Evolutionary conservation across 1,284 basidiomycete genomes (phyloP).

Genomic region (Apiotrichum veenhuisii): DNA sequence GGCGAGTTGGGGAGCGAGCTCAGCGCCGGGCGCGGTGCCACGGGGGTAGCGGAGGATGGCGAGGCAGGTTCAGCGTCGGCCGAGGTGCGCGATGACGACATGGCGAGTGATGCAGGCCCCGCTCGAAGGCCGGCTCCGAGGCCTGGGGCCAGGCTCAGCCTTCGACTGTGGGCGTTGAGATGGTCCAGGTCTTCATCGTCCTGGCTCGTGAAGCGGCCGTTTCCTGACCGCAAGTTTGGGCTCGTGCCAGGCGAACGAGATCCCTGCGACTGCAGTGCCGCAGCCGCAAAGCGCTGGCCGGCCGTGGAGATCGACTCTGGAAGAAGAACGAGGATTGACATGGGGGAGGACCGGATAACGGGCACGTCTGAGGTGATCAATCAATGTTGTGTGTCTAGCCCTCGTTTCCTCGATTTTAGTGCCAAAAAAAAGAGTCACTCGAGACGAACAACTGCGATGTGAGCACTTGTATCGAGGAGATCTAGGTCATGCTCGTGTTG

Average conservation of each 20-base stretch:
- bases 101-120: too few species aligned
- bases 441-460: too few species aligned
- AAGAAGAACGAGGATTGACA: slow-evolving; percentile 34
- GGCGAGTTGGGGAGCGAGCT: slow-evolving; percentile 2
- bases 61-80: slow-evolving; percentile 2
- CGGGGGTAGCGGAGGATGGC: background rate
- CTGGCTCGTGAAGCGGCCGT: slow-evolving; percentile 2
- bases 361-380: background rate
- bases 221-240: slow-evolving; percentile 2
- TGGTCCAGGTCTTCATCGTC: slow-evolving; percentile 5
- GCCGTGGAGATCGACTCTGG: slow-evolving; percentile 24
- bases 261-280: slow-evolving; percentile 18
- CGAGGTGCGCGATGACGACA: background rate
- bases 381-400: too few species aligned
- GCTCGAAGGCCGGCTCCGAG: slow-evolving; percentile 27
- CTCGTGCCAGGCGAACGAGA: background rate
- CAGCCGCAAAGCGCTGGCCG: slow-evolving; percentile 19
- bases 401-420: too few species aligned
- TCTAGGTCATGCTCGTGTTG: too few species aligned
- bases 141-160: slow-evolving; percentile 38
- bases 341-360: slow-evolving; percentile 10
- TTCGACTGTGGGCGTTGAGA: slow-evolving; percentile 23
- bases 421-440: too few species aligned
- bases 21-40: background rate
- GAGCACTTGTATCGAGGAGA: too few species aligned